These are phyloP conservation scores for Pichia sp. DNA, from an alignment of 1,139 yeast species.

Conservation along the genomic window DNA sequence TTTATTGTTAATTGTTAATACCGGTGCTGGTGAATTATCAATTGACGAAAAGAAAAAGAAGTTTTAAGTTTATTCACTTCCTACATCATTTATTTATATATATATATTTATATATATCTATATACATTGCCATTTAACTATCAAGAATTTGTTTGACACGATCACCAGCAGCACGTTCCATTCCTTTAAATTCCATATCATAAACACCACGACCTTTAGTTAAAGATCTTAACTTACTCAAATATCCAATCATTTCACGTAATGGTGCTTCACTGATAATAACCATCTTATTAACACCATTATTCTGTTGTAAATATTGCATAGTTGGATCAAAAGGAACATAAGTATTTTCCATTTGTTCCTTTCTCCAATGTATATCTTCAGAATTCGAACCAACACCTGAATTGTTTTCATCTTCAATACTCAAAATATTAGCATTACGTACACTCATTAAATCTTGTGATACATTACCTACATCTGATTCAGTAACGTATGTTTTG, in stretches of 20 bases:
- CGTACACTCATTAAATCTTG: constrained; percentile 72
- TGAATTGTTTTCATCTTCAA: constrained; percentile 41
- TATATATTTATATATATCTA: neutral
- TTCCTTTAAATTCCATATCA: constrained; percentile 70
- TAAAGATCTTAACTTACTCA: constrained; percentile 67
- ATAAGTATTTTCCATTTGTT: constrained; percentile 46
- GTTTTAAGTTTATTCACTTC: constrained; percentile 39
- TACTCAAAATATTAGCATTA: constrained; percentile 60
- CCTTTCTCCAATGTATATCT: constrained; percentile 40
- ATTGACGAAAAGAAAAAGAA: constrained; percentile 95
- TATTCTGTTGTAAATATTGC: constrained; percentile 22
- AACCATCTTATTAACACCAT: constrained; percentile 39
- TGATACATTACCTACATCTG: constrained; percentile 73
- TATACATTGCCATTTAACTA: constrained; percentile 1
- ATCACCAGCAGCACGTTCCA: constrained; percentile 53
- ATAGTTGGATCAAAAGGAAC: constrained; percentile 54
- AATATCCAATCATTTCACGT: constrained; percentile 85
- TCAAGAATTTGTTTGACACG: constrained; percentile 38
- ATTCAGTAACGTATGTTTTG: constrained; percentile 60
- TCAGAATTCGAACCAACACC: constrained; percentile 34
- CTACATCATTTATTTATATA: neutral
- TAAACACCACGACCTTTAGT: constrained; percentile 89
- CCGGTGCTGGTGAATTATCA: constrained; percentile 95
- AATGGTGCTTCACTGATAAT: constrained; percentile 78
- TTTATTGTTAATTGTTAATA: constrained; percentile 78